Conservation (phyloP, 495 filamentous ascomycete genomes). For the Jackrogersella minutella region DNA sequence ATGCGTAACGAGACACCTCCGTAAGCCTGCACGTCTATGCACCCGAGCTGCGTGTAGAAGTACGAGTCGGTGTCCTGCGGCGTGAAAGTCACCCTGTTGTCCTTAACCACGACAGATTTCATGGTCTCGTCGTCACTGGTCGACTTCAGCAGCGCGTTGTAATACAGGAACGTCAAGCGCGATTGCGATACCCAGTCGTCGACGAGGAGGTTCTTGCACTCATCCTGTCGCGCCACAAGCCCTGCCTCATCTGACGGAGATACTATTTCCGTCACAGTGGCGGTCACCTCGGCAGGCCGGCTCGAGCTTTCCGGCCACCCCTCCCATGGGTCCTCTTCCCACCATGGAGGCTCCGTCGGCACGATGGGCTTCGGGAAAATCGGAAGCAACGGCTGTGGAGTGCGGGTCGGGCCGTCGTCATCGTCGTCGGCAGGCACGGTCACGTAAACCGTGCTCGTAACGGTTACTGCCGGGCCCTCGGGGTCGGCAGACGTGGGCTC, state of each 20-base stretch:
- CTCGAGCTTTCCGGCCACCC: slow-evolving; percentile 8
- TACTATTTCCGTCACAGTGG: slow-evolving; percentile 3
- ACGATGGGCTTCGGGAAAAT: slow-evolving; percentile 15
- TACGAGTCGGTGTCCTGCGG: slow-evolving; percentile 59
- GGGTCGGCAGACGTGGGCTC: slow-evolving; percentile 4
- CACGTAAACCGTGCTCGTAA: slow-evolving; percentile 28
- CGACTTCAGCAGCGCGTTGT: slow-evolving; percentile 66
- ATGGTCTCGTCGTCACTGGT: slow-evolving; percentile 68
- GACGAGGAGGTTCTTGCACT: slow-evolving; percentile 61
- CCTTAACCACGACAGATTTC: slow-evolving; percentile 62
- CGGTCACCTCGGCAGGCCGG: slow-evolving; percentile 17
- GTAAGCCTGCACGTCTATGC: slow-evolving; percentile 60
- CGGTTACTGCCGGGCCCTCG: slow-evolving; percentile 6
- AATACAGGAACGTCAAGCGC: slow-evolving; percentile 68
- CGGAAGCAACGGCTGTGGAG: slow-evolving; percentile 20
- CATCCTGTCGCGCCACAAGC: slow-evolving; percentile 33
- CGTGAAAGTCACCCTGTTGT: slow-evolving; percentile 63
- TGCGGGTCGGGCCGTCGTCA: slow-evolving; percentile 23
- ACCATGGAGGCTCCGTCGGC: slow-evolving; percentile 29
- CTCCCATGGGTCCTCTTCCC: slow-evolving; percentile 35
- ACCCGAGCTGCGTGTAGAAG: slow-evolving; percentile 67
- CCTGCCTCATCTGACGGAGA: neutral
- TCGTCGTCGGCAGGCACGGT: slow-evolving; percentile 21
- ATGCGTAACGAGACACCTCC: slow-evolving; percentile 69
- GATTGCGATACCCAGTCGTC: slow-evolving; percentile 72